Evolutionary conservation across 2,329 filamentous ascomycete genomes (phyloP).

Genomic region (Huntiella omanensis): DNA sequence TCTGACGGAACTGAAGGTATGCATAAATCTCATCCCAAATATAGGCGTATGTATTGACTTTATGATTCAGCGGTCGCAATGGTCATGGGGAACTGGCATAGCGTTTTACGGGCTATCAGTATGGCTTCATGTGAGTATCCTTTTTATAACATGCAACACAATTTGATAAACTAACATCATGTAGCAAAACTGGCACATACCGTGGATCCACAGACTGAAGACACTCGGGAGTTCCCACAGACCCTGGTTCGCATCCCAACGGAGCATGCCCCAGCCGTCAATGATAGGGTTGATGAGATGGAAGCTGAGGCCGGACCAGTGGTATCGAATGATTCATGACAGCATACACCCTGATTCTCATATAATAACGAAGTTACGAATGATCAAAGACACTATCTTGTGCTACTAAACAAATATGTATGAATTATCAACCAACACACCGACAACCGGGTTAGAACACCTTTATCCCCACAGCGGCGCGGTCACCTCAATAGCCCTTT

Average conservation of each 20-base stretch:
- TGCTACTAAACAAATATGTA: neutral
- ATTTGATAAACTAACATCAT: neutral
- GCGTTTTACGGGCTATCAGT: constrained; percentile 64
- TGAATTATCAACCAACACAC: neutral
- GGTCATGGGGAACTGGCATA: constrained; percentile 78
- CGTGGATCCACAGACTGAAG: neutral
- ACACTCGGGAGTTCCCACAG: constrained; percentile 37
- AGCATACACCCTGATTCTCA: too few relatives aligned
- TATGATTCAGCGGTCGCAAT: constrained; percentile 48
- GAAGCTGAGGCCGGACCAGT: constrained; percentile 22
- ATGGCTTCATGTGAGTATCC: constrained; percentile 57
- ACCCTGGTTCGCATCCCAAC: constrained; percentile 73
- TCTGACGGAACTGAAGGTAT: constrained; percentile 66
- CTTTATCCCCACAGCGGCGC: constrained; percentile 46
- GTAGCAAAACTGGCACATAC: constrained; percentile 9
- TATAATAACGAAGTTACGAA: neutral
- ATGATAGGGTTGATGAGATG: constrained; percentile 37
- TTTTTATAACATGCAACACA: neutral
- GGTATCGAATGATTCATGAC: too few relatives aligned
- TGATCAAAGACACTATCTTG: neutral
- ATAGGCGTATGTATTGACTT: neutral
- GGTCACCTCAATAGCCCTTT: constrained; percentile 73
- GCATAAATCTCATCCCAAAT: constrained; percentile 10
- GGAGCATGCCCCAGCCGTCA: constrained; percentile 49
- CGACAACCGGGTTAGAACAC: neutral